A percentile compares a stretch with the other conserved stretches of the same genome.
These are phyloP conservation scores for Penstemon barbatus DNA, from an alignment of 257 asterid genomes.

Conservation along the genomic window DNA sequence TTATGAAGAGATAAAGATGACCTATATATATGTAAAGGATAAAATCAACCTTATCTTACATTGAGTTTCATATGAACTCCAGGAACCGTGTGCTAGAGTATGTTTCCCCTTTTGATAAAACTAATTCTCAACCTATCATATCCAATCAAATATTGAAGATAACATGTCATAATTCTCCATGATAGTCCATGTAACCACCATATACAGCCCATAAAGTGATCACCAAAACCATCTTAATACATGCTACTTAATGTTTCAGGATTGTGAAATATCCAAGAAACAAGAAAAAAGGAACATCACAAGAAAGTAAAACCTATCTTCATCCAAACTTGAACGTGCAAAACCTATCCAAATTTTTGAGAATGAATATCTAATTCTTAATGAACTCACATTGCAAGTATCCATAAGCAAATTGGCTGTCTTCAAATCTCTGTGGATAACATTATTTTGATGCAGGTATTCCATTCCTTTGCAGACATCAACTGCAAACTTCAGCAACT, in stretches of 20 bases:
- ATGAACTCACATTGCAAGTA: conserved; percentile 52
- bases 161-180: conserved; percentile 12
- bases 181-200: conserved; percentile 12
- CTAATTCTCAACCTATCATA: not conserved
- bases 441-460: conserved; percentile 74
- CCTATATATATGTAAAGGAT: not conserved
- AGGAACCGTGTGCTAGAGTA: not conserved
- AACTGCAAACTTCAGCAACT: conserved; percentile 69
- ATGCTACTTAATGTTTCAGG: conserved; percentile 2
- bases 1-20: not conserved
- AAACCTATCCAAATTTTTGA: conserved; percentile 7
- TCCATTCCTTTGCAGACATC: conserved; percentile 96
- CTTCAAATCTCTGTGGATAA: conserved; percentile 89
- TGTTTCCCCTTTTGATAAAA: not conserved
- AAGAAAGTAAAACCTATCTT: not conserved
- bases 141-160: conserved; percentile 9
- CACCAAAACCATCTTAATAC: conserved; percentile 3
- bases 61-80: conserved; percentile 8
- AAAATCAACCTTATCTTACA: not conserved
- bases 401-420: conserved; percentile 88
- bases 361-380: not conserved
- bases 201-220: conserved; percentile 8
- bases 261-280: conserved; percentile 2
- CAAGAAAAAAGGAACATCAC: conserved; percentile 7
- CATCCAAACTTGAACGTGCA: not conserved